These are phyloP conservation scores for Kwoniella shivajii DNA, from an alignment of 1,284 basidiomycete genomes.

Conservation along the genomic window DNA sequence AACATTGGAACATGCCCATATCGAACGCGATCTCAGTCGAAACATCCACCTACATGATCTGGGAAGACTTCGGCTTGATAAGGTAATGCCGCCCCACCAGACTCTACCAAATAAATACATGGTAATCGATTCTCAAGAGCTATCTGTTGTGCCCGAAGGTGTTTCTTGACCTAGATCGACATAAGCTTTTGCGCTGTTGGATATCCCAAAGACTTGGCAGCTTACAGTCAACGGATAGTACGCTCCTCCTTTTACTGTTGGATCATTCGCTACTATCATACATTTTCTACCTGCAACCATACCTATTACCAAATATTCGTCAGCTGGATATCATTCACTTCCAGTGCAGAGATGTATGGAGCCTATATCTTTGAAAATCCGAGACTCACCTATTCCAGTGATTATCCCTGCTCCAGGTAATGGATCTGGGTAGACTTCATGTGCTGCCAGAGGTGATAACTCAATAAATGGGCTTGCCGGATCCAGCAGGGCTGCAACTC, in stretches of 20 bases:
- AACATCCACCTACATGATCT: slow-evolving; percentile 51
- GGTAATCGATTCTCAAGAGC: slow-evolving; percentile 86
- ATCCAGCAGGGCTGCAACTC: slow-evolving; percentile 72
- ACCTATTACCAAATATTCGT: slow-evolving; percentile 23
- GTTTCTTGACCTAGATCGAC: slow-evolving; percentile 78
- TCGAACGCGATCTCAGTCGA: neutral
- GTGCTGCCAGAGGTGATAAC: slow-evolving; percentile 79
- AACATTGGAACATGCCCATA: neutral
- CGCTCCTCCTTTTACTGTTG: slow-evolving; percentile 89
- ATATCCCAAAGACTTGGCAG: no score
- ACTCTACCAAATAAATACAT: slow-evolving; percentile 94
- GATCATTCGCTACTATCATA: slow-evolving; percentile 88
- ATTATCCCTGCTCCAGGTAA: slow-evolving; percentile 90
- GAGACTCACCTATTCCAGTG: slow-evolving; percentile 72
- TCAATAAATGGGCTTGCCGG: slow-evolving; percentile 88
- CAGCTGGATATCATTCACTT: no score
- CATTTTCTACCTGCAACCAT: slow-evolving; percentile 77
- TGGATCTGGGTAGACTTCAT: slow-evolving; percentile 79
- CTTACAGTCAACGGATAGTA: slow-evolving; percentile 87
- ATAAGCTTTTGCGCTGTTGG: neutral
- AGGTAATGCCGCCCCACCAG: slow-evolving; percentile 88
- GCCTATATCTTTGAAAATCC: neutral
- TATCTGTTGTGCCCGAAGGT: slow-evolving; percentile 89
- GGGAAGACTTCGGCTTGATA: slow-evolving; percentile 79
- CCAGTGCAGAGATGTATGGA: neutral